These are phyloP conservation scores for Debaryomycetaceae sp. DNA, from an alignment of 1,139 yeast genomes.

Conservation along the genomic window DNA sequence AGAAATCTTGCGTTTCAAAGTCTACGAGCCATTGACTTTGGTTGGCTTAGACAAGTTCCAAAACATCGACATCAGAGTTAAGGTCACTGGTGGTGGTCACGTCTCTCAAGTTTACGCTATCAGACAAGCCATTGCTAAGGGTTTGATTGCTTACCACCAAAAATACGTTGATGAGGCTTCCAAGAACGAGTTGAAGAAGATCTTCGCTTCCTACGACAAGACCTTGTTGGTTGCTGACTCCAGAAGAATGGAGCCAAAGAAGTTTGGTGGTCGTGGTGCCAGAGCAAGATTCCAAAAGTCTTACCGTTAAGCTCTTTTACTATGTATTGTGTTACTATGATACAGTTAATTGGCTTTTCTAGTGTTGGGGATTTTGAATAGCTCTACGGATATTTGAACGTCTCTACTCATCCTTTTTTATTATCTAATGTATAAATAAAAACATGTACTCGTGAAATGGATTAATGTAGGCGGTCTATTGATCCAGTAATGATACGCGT, in stretches of 20 bases:
- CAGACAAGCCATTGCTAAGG: slow-evolving; percentile 99
- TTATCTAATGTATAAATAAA: slow-evolving; percentile 12
- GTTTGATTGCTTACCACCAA: slow-evolving; percentile 99
- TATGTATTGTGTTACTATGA: slow-evolving; percentile 4
- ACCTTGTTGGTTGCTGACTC: slow-evolving; percentile 99
- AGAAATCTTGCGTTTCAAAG: slow-evolving; percentile 98
- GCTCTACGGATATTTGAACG: slow-evolving; percentile 2
- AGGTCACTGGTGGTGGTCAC: slow-evolving; percentile 99
- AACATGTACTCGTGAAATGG: not conserved
- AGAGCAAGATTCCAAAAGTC: slow-evolving; percentile 99
- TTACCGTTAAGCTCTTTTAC: slow-evolving; percentile 77
- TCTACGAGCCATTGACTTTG: slow-evolving; percentile 97
- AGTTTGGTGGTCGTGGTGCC: slow-evolving; percentile 99
- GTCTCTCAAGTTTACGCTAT: slow-evolving; percentile 99
- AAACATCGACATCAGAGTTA: slow-evolving; percentile 97
- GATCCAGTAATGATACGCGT: not conserved
- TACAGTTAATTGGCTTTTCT: not conserved
- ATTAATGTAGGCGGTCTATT: not conserved
- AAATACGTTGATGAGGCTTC: slow-evolving; percentile 99
- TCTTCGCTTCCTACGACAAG: slow-evolving; percentile 97
- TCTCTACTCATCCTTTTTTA: slow-evolving; percentile 1
- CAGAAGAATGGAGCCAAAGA: slow-evolving; percentile 99
- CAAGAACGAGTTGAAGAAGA: slow-evolving; percentile 98
- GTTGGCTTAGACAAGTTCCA: slow-evolving; percentile 99
- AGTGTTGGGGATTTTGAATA: slow-evolving; percentile 3